Conservation (phyloP, 2,329 filamentous ascomycete species). For the Metarhizium anisopliae region DNA sequence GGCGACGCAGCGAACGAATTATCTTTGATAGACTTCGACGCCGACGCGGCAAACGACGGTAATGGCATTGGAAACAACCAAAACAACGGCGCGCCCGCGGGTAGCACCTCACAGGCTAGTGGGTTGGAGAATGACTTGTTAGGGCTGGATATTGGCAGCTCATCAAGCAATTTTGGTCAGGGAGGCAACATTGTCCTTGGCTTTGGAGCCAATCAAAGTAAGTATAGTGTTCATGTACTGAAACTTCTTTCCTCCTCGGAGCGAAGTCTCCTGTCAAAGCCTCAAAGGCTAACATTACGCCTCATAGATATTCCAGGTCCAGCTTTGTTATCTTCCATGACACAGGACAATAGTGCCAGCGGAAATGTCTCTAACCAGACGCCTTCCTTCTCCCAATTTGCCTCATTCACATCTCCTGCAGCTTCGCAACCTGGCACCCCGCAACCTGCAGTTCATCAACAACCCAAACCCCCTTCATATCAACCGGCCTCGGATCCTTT, state of each 20-base stretch:
- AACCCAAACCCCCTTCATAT: slow-evolving; percentile 34
- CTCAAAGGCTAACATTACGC: slow-evolving; percentile 9
- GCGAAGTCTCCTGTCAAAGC: background rate
- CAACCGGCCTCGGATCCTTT: slow-evolving; percentile 41
- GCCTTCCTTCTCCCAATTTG: slow-evolving; percentile 44
- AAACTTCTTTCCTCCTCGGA: background rate
- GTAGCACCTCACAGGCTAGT: slow-evolving; percentile 40
- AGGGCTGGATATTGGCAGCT: slow-evolving; percentile 71
- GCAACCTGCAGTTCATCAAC: slow-evolving; percentile 38
- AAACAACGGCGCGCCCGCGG: slow-evolving; percentile 27
- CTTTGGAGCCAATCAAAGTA: slow-evolving; percentile 60
- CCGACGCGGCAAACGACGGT: slow-evolving; percentile 44
- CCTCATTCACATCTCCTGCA: slow-evolving; percentile 44
- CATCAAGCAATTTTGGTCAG: slow-evolving; percentile 53
- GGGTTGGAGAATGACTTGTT: slow-evolving; percentile 85
- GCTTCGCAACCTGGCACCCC: slow-evolving; percentile 45
- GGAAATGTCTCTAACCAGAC: slow-evolving; percentile 31
- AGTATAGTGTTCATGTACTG: slow-evolving; percentile 17
- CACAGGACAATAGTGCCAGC: slow-evolving; percentile 50
- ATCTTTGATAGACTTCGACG: slow-evolving; percentile 88
- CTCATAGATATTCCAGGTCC: slow-evolving; percentile 52
- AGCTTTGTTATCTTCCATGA: slow-evolving; percentile 54
- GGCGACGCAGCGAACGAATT: slow-evolving; percentile 54
- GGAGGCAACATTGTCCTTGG: slow-evolving; percentile 79
- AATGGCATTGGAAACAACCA: slow-evolving; percentile 22